Conservation (phyloP, 2,329 filamentous ascomycete species). For the Colletotrichum salicis region DNA sequence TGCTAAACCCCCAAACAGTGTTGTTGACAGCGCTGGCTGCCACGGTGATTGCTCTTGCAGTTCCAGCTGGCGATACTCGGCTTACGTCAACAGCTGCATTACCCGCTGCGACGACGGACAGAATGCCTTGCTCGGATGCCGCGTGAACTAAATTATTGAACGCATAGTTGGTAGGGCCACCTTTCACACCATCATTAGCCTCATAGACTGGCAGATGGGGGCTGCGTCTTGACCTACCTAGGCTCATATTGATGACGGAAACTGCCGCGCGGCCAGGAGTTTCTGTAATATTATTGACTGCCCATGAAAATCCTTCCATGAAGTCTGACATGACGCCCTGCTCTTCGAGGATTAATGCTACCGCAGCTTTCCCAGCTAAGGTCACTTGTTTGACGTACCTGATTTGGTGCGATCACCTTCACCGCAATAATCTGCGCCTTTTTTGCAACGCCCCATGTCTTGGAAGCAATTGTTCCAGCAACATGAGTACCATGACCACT, state of each 20-base stretch:
- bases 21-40: conserved; percentile 56
- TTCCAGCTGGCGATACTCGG: conserved; percentile 58
- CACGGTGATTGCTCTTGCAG: conserved; percentile 60
- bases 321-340: conserved; percentile 18
- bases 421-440: conserved; percentile 52
- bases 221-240: conserved; percentile 27
- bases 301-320: conserved; percentile 16
- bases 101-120: conserved; percentile 65
- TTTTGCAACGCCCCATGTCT: conserved; percentile 58
- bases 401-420: conserved; percentile 49
- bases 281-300: conserved; percentile 2
- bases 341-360: too few species aligned
- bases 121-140: conserved; percentile 58
- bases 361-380: too few species aligned
- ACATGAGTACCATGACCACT: conserved; percentile 59
- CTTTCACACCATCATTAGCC: conserved; percentile 22
- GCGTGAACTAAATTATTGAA: conserved; percentile 61
- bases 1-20: conserved; percentile 56
- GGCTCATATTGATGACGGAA: conserved; percentile 14
- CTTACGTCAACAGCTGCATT: conserved; percentile 51
- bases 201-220: conserved; percentile 31
- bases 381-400: conserved; percentile 15
- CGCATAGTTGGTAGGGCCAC: conserved; percentile 43
- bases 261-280: conserved; percentile 12
- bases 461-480: conserved; percentile 55